phyloP scores from a whole-genome alignment of 768 basidiomycete genomes.

The Kondoa subrosea region DNA sequence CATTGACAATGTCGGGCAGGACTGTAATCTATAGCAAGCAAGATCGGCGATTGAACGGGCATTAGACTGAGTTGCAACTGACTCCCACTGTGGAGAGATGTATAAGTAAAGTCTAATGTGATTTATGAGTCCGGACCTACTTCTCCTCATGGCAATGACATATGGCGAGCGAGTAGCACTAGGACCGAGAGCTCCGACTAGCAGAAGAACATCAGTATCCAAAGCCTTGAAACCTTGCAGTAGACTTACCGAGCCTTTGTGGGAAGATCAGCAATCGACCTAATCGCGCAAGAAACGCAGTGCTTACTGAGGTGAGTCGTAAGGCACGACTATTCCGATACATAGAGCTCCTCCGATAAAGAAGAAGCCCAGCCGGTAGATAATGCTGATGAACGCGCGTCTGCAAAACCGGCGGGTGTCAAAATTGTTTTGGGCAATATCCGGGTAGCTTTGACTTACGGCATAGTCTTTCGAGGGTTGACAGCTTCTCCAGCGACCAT shows the following conservation, averaged over 20 bases:
- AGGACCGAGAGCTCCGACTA: not conserved
- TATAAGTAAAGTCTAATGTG: no score
- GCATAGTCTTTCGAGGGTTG: constrained; percentile 16
- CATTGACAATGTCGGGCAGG: constrained; percentile 21
- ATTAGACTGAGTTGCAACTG: no score
- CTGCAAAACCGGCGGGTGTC: not conserved
- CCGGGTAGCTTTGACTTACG: not conserved
- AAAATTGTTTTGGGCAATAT: not conserved
- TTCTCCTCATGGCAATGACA: constrained; percentile 53
- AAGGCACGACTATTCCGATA: constrained; percentile 72
- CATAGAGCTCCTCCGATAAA: constrained; percentile 49
- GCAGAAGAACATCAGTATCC: not conserved
- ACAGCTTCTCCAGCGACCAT: constrained; percentile 20
- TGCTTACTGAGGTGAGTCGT: constrained; percentile 39
- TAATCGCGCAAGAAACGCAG: no score
- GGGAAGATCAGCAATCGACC: no score
- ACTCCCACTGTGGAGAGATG: no score
- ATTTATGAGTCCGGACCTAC: no score
- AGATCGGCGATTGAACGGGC: no score
- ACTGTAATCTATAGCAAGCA: constrained; percentile 18
- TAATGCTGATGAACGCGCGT: constrained; percentile 14
- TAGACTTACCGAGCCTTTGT: no score
- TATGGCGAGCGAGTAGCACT: constrained; percentile 38
- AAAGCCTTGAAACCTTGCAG: no score
- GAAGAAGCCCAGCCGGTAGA: constrained; percentile 22